Evolutionary conservation across 2,329 filamentous ascomycete species (phyloP), one percentile per base, ranked within the genome.

Genomic region (Lecanicillium sp.): DNA sequence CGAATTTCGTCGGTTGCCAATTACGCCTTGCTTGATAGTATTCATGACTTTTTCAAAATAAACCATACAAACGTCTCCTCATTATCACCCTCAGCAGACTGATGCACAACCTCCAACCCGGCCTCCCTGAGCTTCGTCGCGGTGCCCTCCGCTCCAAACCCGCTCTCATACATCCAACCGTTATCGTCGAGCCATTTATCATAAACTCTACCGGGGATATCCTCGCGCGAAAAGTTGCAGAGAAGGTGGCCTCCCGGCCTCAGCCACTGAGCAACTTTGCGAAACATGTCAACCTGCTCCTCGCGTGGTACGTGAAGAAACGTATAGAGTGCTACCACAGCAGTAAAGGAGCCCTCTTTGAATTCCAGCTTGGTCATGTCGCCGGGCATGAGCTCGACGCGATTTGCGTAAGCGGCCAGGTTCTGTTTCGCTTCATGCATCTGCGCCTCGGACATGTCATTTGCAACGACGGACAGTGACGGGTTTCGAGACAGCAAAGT

Each of bases 291-390:
- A 1, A 45, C 53, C 53, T 78, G 73, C 48, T 77, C 71, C 2
- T 55, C 53, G 5, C 63, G 60, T 2, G 72, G 70, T 5, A 78
- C 60, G 46, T 78, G 74, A 37, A 75, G 67, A 37, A 78, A 51
- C 25, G 66, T 72, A 52, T 74, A 77, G 47, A 78, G 65, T 0
- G 56, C 73, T 1, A 70, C 47, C 2, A 75, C 62, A 4, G 65
- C 70, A 41, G 75, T 64, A 40, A 78, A 60, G 0, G 57, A 56
- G 1, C 32, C 51, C 0, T 45, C 41, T 0, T 47, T 27, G 36
- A 64, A 64, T 3, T 47, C 37, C 5, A 67, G 55, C 2, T 43
- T 41, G 43, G 52, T 55, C 60, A 67, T 67, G 51, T 68, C 65
- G 34, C 58, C 56, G 37, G 41, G 33, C 15, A 51, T 44, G 34